These are phyloP conservation scores for Zygosaccharomyces kombuchaensis DNA, from an alignment of 805 yeast species.

Conservation along the genomic window DNA sequence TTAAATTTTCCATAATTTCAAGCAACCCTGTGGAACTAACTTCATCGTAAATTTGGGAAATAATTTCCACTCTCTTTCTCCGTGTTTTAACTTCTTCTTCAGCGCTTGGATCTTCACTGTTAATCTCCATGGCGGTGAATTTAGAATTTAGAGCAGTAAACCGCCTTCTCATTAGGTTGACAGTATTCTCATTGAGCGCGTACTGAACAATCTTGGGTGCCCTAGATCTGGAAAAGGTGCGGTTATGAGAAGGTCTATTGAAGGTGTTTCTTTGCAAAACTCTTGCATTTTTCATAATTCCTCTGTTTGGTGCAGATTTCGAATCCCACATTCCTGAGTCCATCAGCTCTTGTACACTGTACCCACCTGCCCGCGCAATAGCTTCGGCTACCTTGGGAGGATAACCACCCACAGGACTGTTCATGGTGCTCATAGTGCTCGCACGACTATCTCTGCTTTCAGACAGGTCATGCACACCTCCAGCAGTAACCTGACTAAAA, in stretches of 20 bases:
- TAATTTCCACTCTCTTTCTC: conserved; percentile 23
- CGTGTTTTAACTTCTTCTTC: conserved; percentile 14
- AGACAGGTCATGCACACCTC: neutral
- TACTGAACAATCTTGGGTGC: conserved; percentile 21
- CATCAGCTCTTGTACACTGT: neutral
- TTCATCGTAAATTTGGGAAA: conserved; percentile 32
- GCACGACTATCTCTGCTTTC: conserved; percentile 1
- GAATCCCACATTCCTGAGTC: neutral
- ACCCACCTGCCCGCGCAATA: conserved; percentile 22
- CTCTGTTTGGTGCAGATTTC: neutral
- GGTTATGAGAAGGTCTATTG: conserved; percentile 17
- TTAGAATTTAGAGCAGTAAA: conserved; percentile 23
- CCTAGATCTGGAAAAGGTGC: conserved; percentile 20
- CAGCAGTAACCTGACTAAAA: conserved; percentile 39
- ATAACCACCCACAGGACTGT: conserved; percentile 10
- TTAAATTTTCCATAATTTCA: conserved; percentile 31
- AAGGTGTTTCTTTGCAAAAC: conserved; percentile 6
- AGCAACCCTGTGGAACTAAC: conserved; percentile 29
- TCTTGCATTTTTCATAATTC: neutral
- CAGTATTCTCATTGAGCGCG: conserved; percentile 29
- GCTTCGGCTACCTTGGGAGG: conserved; percentile 26
- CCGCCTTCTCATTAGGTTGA: conserved; percentile 22
- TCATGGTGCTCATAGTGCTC: conserved; percentile 2
- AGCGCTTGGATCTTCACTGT: conserved; percentile 11
- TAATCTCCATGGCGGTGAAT: conserved; percentile 11